These are phyloP conservation scores for Oryza coarctata DNA, from an alignment of 176 grass and related monocot species.

Conservation along the genomic window DNA sequence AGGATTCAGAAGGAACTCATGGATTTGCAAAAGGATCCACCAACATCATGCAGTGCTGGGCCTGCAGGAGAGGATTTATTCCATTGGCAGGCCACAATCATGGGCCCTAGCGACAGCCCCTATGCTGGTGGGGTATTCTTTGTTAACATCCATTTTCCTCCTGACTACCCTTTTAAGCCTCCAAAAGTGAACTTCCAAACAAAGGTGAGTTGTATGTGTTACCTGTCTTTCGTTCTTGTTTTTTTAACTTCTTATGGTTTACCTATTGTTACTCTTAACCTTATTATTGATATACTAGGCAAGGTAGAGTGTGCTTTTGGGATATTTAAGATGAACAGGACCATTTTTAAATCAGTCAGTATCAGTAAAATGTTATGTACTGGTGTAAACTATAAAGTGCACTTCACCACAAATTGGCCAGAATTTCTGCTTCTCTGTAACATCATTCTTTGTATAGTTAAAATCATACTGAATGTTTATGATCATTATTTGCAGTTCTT, in stretches of 20 bases:
- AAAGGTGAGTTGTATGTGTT: slow-evolving; percentile 52
- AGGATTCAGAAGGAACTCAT: slow-evolving; percentile 91
- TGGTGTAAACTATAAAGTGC: background rate
- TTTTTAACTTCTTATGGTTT: background rate
- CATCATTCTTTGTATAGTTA: background rate
- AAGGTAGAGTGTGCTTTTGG: background rate
- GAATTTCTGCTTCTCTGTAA: background rate
- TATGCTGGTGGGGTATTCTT: slow-evolving; percentile 85
- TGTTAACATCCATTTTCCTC: slow-evolving; percentile 88
- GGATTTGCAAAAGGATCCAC: slow-evolving; percentile 92
- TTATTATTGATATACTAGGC: background rate
- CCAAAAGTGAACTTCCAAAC: slow-evolving; percentile 92
- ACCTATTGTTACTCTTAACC: background rate
- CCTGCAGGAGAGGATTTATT: slow-evolving; percentile 84
- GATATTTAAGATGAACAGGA: background rate
- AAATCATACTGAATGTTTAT: background rate
- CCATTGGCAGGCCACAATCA: slow-evolving; percentile 91
- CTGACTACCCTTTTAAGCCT: slow-evolving; percentile 92
- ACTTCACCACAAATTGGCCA: background rate
- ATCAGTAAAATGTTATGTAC: background rate
- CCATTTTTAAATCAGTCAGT: background rate
- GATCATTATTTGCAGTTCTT: background rate
- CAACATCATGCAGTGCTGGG: slow-evolving; percentile 83
- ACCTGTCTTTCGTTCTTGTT: background rate
- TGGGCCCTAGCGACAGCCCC: slow-evolving; percentile 88